These are phyloP conservation scores for Claviceps spartinae DNA, from an alignment of 2,329 filamentous ascomycete genomes.

Conservation along the genomic window DNA sequence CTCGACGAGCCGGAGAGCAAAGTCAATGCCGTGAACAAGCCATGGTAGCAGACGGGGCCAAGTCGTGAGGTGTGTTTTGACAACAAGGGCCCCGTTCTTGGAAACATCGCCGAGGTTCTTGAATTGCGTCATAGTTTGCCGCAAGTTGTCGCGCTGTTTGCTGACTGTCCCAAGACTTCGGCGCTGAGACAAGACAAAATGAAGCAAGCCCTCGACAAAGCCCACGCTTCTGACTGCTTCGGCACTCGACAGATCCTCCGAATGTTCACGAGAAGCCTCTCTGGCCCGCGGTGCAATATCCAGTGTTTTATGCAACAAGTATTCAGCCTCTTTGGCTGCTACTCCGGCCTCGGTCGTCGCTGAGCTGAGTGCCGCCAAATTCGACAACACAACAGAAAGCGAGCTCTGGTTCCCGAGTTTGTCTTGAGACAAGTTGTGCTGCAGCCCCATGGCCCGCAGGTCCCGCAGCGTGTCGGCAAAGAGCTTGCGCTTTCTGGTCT, in stretches of 20 bases:
- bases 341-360: slow-evolving; percentile 14
- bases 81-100: slow-evolving; percentile 12
- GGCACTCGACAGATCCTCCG: slow-evolving; percentile 68
- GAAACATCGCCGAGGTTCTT: slow-evolving; percentile 19
- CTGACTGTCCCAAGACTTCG: slow-evolving; percentile 29
- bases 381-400: slow-evolving; percentile 54
- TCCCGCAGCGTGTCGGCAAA: slow-evolving; percentile 79
- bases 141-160: slow-evolving; percentile 25
- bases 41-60: slow-evolving; percentile 31
- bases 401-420: slow-evolving; percentile 61
- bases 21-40: slow-evolving; percentile 54
- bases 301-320: slow-evolving; percentile 67
- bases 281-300: slow-evolving; percentile 59
- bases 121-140: slow-evolving; percentile 23
- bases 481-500: slow-evolving; percentile 76
- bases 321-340: slow-evolving; percentile 35
- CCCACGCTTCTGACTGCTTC: slow-evolving; percentile 70
- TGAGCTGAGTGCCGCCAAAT: slow-evolving; percentile 28
- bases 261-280: slow-evolving; percentile 56
- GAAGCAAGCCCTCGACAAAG: slow-evolving; percentile 74
- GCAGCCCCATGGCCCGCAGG: slow-evolving; percentile 79
- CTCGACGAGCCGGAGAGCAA: slow-evolving; percentile 47
- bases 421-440: slow-evolving; percentile 64
- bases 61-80: slow-evolving; percentile 10
- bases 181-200: slow-evolving; percentile 49